Conservation (phyloP, 371 early-diverging fungal genomes). For the Zancudomyces culisetae region DNA sequence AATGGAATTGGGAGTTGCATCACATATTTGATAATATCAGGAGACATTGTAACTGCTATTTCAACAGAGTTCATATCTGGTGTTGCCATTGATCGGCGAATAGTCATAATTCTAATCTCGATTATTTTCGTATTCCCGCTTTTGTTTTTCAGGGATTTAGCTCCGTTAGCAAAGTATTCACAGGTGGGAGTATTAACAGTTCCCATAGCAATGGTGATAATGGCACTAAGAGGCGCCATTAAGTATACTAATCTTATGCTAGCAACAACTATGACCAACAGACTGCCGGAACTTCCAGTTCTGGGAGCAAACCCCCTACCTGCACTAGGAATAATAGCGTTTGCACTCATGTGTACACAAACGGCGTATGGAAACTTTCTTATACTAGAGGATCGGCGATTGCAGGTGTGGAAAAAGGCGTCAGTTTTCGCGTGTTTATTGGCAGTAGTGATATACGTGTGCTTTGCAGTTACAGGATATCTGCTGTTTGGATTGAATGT, state of each 20-base stretch:
- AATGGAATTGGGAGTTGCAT: slow-evolving; percentile 67
- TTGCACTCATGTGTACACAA: slow-evolving; percentile 69
- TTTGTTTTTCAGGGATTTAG: slow-evolving; percentile 50
- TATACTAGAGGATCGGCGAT: slow-evolving; percentile 37
- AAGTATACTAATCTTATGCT: no score
- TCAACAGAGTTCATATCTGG: slow-evolving; percentile 10
- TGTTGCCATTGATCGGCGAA: slow-evolving; percentile 30
- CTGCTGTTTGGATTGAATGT: slow-evolving; percentile 48
- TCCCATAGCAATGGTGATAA: slow-evolving; percentile 43
- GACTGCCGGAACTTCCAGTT: slow-evolving; percentile 29
- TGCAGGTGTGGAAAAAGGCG: slow-evolving; percentile 9
- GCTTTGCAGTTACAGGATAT: slow-evolving; percentile 46
- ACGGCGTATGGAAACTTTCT: slow-evolving; percentile 52
- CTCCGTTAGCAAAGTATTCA: slow-evolving; percentile 49
- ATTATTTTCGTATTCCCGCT: slow-evolving; percentile 39
- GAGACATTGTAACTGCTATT: slow-evolving; percentile 35
- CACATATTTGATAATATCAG: slow-evolving; percentile 57
- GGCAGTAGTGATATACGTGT: slow-evolving; percentile 46
- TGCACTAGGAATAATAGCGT: slow-evolving; percentile 64
- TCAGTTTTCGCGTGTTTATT: slow-evolving; percentile 30
- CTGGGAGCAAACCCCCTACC: slow-evolving; percentile 41
- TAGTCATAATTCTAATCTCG: slow-evolving; percentile 32
- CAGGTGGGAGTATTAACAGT: slow-evolving; percentile 46
- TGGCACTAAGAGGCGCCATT: slow-evolving; percentile 44
- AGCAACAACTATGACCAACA: slow-evolving; percentile 19